phyloP scores from a whole-genome alignment of 805 yeast genomes.

The Nakazawaea pomicola region DNA sequence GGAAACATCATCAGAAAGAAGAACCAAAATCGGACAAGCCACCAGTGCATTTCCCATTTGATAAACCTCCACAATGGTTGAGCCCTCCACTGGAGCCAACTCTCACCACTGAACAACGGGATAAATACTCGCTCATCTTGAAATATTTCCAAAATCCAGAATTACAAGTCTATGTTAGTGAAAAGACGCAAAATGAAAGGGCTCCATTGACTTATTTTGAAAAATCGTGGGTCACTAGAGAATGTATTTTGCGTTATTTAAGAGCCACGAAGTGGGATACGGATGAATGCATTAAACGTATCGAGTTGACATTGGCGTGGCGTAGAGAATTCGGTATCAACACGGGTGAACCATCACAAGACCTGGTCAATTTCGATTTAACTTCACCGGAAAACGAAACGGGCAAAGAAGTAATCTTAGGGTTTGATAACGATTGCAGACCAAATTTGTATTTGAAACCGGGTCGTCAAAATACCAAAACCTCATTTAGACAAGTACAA shows the following conservation, averaged over 20 bases:
- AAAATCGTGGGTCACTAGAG: slow-evolving; percentile 89
- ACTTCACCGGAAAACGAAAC: slow-evolving; percentile 72
- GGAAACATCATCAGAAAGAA: not conserved
- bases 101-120: slow-evolving; percentile 50
- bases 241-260: slow-evolving; percentile 83
- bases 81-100: slow-evolving; percentile 13
- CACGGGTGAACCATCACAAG: slow-evolving; percentile 30
- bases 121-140: slow-evolving; percentile 57
- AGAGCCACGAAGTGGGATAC: slow-evolving; percentile 91
- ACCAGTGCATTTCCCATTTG: slow-evolving; percentile 10
- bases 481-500: slow-evolving; percentile 87
- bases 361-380: slow-evolving; percentile 45
- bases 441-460: slow-evolving; percentile 93
- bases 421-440: slow-evolving; percentile 84
- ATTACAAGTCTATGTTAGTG: slow-evolving; percentile 45
- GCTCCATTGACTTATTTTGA: slow-evolving; percentile 44
- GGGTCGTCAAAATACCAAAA: slow-evolving; percentile 92
- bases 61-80: slow-evolving; percentile 2
- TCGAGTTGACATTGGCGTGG: slow-evolving; percentile 82
- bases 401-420: slow-evolving; percentile 89
- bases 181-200: slow-evolving; percentile 31
- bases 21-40: too few species aligned
- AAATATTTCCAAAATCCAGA: slow-evolving; percentile 54
- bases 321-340: slow-evolving; percentile 85
- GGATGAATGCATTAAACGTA: slow-evolving; percentile 64